Base-by-base conservation (phyloP, 2,329 filamentous ascomycete genomes). In the Salinomyces thailandicus region DNA sequence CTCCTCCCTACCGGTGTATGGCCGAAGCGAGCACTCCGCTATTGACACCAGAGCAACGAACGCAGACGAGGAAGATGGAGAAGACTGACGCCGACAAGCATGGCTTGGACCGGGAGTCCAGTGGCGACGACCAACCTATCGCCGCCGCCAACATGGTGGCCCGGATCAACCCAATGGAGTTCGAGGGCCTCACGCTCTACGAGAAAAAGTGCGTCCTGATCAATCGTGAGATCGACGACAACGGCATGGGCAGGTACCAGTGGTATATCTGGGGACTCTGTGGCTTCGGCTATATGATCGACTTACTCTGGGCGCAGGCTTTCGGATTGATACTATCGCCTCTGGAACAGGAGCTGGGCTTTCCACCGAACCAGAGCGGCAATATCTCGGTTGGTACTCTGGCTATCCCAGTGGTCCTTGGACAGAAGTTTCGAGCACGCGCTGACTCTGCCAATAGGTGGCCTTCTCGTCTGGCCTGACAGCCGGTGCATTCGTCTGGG, bases 291-390 rank as follows among this genome's bases (percentile, higher is more conserved):
- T 73, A 73, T 47, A 53, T 73, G 27, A 60, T 76, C 24, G 73
- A 76, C 44, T 53, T 75, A 16, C 58, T 73, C 31, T 76, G 71
- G 69, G 70, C 72, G 3, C 72, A 75, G 44, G 72, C 68, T 0
- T 73, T 76, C 46, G 71, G 71, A 8, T 61, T 76, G 2, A 64
- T 73, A 0, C 52, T 73, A 12, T 66, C 64, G 7, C 67, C 72
- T 5, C 50, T 77, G 38, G 62, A 73, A 46, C 71, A 75, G 49
- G 73, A 77, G 51, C 50, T 76, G 15, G 71, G 70, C 1, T 74
- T 77, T 38, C 51, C 55, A 4, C 46, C 45, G 45, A 48, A 54
- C 18, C 47, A 64, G 36, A 58, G 57, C n/a, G 65, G 67, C 40
- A 72, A 72, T 32, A 68, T 76, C n/a, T 70, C 64, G 6, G 67